Evolutionary conservation across 139 green algal species (phyloP).

Genomic region (Zygnema circumcarinatum): DNA sequence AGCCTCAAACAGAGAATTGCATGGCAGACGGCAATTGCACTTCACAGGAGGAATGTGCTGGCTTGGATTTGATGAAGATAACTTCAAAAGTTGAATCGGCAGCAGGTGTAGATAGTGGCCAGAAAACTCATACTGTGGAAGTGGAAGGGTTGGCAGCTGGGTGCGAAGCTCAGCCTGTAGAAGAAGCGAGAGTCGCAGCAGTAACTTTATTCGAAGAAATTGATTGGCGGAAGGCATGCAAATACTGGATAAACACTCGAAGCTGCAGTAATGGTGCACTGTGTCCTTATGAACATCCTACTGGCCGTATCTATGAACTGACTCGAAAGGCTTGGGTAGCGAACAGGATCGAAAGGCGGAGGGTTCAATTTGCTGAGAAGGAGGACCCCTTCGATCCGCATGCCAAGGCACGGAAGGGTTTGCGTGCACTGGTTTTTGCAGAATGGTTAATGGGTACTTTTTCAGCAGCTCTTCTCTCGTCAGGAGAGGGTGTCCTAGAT

Average conservation of each 20-base stretch:
- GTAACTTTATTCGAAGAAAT: background rate
- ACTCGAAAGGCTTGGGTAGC: slow-evolving; percentile 33
- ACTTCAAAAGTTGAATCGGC: background rate
- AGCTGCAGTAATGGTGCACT: slow-evolving; percentile 61
- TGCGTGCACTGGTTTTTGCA: slow-evolving; percentile 67
- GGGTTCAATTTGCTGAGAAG: background rate
- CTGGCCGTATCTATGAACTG: background rate
- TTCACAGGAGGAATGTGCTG: background rate
- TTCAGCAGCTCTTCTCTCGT: slow-evolving; percentile 65
- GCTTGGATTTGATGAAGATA: background rate
- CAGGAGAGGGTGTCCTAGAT: slow-evolving; percentile 70
- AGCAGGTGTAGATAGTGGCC: background rate
- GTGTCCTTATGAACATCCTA: slow-evolving; percentile 64
- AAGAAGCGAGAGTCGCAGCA: background rate
- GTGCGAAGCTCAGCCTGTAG: background rate
- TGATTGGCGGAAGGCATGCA: slow-evolving; percentile 57
- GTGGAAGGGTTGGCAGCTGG: background rate
- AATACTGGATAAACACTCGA: slow-evolving; percentile 70
- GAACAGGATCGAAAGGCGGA: background rate
- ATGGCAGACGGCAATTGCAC: background rate
- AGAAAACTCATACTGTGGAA: background rate
- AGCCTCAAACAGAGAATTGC: background rate
- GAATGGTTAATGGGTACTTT: slow-evolving; percentile 59
- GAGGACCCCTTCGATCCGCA: slow-evolving; percentile 18
- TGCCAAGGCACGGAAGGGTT: slow-evolving; percentile 55